These are phyloP conservation scores for Marchantia paleacea DNA, from an alignment of 225 moss, liverwort and hornwort genomes.

Conservation along the genomic window DNA sequence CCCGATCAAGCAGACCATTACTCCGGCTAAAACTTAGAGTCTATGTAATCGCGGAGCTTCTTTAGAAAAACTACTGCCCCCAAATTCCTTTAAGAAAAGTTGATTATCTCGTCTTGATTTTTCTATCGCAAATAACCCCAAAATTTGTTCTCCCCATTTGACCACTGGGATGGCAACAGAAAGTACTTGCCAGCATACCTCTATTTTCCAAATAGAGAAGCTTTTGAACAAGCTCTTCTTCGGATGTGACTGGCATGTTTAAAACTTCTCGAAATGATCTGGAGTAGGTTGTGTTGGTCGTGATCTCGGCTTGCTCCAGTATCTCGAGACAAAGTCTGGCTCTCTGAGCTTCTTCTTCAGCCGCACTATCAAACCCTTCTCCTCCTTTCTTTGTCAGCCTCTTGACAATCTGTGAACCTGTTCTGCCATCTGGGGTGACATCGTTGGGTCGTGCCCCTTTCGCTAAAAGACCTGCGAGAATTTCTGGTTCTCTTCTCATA, in stretches of 20 bases:
- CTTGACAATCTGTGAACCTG: constrained; percentile 65
- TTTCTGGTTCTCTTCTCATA: constrained; percentile 75
- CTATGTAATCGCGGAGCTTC: too few species aligned
- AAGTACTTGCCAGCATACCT: constrained; percentile 34
- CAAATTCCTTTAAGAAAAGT: not conserved
- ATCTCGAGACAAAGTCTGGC: constrained; percentile 59
- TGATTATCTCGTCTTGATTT: not conserved
- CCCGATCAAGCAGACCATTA: too few species aligned
- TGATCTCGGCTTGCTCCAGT: constrained; percentile 61
- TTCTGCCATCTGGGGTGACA: constrained; percentile 55
- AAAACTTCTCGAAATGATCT: constrained; percentile 59
- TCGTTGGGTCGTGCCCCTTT: constrained; percentile 57
- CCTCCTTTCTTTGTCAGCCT: constrained; percentile 57
- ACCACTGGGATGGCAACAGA: not conserved
- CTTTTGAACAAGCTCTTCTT: constrained; percentile 55
- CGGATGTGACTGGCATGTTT: constrained; percentile 43
- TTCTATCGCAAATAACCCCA: not conserved
- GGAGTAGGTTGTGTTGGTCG: constrained; percentile 39
- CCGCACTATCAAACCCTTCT: constrained; percentile 5
- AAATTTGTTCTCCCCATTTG: not conserved
- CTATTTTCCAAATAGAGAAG: constrained; percentile 83
- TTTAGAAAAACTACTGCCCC: not conserved
- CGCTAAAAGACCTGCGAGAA: constrained; percentile 61
- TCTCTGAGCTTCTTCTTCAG: constrained; percentile 49
- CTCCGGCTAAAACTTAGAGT: too few species aligned